Percentiles rank a stretch among this genome's conserved stretches.
Conservation (phyloP, 108 stramenopile species). For the Skeletonema grethae region DNA sequence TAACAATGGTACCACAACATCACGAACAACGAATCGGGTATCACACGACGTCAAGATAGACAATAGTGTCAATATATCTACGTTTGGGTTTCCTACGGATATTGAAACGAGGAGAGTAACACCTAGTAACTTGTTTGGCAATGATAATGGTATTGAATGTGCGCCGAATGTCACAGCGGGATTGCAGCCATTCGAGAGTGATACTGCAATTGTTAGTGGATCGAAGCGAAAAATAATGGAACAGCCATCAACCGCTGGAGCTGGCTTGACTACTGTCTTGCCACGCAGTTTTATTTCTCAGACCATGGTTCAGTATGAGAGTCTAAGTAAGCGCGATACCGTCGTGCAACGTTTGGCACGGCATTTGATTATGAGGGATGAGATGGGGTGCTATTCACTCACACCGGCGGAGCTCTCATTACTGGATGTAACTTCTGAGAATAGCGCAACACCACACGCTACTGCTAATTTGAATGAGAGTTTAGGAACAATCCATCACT, state of each 20-base stretch:
- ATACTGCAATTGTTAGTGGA: not conserved
- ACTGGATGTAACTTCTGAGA: not conserved
- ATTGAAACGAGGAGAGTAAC: conserved; percentile 9
- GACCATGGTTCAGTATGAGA: not conserved
- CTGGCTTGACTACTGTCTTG: not conserved
- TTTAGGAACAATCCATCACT: not conserved
- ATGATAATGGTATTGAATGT: not conserved
- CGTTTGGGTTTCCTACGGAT: conserved; percentile 4
- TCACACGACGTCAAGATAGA: not conserved
- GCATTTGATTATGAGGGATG: conserved; percentile 29
- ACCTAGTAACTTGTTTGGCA: not conserved
- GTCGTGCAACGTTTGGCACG: conserved; percentile 15
- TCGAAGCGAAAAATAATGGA: conserved; percentile 4
- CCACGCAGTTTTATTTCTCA: not conserved
- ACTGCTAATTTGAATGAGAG: not conserved
- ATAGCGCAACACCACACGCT: not conserved
- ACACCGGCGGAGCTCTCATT: not conserved
- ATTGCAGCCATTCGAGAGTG: not conserved
- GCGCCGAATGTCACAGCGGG: not conserved
- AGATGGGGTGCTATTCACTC: conserved; percentile 33
- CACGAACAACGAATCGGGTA: conserved; percentile 10
- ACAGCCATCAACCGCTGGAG: not conserved
- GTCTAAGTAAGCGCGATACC: conserved; percentile 10
- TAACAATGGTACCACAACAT: conserved; percentile 4
- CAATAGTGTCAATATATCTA: not conserved